phyloP scores from a whole-genome alignment of 805 yeast species.

The Yamadazyma philogaea region DNA sequence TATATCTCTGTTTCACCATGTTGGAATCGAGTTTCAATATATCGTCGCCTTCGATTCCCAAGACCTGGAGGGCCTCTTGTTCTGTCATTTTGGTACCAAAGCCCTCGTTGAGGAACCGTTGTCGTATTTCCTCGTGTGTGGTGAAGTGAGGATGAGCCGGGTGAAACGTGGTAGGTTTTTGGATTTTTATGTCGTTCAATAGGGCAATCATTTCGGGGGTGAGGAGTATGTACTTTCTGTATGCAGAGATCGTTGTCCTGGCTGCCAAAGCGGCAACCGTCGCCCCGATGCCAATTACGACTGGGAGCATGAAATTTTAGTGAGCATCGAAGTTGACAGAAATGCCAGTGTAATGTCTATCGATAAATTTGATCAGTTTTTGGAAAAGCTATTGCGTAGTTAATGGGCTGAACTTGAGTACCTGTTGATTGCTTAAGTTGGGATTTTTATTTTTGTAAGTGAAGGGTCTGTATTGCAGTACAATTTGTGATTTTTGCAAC shows the following conservation, averaged over 20 bases:
- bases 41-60: constrained; percentile 42
- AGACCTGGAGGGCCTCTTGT: constrained; percentile 37
- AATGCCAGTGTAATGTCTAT: neutral
- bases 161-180: neutral
- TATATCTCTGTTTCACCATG: constrained; percentile 32
- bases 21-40: constrained; percentile 36
- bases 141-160: constrained; percentile 11
- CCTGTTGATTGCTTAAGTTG: neutral
- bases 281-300: constrained; percentile 53
- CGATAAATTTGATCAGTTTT: neutral
- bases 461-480: neutral
- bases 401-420: neutral
- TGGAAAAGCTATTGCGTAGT: neutral
- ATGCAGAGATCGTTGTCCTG: constrained; percentile 28
- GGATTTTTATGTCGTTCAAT: constrained; percentile 27
- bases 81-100: constrained; percentile 41
- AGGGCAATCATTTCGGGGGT: constrained; percentile 38
- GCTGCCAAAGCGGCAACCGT: constrained; percentile 50
- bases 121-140: constrained; percentile 12
- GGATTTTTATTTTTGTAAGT: neutral
- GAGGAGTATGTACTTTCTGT: constrained; percentile 25
- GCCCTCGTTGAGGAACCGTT: constrained; percentile 32
- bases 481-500: neutral
- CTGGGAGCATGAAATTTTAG: constrained; percentile 40
- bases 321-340: neutral